Evolutionary conservation across 2,329 filamentous ascomycete species (phyloP).

Genomic region (Arthrobotrys pseudoclavata): DNA sequence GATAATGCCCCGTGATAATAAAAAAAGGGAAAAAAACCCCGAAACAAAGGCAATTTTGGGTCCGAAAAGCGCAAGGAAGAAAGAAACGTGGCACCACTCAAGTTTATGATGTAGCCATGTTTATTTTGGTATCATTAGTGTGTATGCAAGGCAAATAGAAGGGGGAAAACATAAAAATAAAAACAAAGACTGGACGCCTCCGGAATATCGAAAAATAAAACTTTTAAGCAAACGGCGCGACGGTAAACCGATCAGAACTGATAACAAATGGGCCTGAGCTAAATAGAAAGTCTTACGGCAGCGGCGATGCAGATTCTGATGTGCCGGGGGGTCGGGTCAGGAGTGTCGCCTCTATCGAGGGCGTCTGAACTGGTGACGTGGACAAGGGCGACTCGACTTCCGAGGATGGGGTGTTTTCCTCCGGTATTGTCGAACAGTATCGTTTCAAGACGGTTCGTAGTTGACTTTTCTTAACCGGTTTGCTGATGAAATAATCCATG

Average conservation of each 20-base stretch:
- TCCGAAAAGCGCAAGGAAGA: background rate
- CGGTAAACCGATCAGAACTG: background rate
- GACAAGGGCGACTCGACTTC: constrained; percentile 54
- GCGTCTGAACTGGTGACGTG: constrained; percentile 37
- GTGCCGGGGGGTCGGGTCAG: constrained; percentile 3
- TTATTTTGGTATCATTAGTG: background rate
- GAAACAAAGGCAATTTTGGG: background rate
- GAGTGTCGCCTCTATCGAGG: constrained; percentile 52
- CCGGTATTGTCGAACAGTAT: constrained; percentile 62
- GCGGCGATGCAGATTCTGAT: constrained; percentile 13
- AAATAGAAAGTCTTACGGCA: background rate
- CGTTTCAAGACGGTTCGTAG: constrained; percentile 62
- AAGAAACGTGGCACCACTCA: background rate
- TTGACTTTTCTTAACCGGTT: constrained; percentile 67
- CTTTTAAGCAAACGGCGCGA: constrained; percentile 19
- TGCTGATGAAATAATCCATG: constrained; percentile 89
- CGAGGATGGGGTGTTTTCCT: constrained; percentile 58
- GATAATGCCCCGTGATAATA: background rate
- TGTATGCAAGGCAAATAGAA: background rate
- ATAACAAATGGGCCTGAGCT: background rate
- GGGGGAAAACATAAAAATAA: background rate
- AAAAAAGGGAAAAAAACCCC: background rate
- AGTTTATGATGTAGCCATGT: background rate
- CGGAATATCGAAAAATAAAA: constrained; percentile 9
- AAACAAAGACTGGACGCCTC: constrained; percentile 8